These are phyloP conservation scores for Arthrobotrys conoides DNA, from an alignment of 2,329 filamentous ascomycete species.

Conservation along the genomic window DNA sequence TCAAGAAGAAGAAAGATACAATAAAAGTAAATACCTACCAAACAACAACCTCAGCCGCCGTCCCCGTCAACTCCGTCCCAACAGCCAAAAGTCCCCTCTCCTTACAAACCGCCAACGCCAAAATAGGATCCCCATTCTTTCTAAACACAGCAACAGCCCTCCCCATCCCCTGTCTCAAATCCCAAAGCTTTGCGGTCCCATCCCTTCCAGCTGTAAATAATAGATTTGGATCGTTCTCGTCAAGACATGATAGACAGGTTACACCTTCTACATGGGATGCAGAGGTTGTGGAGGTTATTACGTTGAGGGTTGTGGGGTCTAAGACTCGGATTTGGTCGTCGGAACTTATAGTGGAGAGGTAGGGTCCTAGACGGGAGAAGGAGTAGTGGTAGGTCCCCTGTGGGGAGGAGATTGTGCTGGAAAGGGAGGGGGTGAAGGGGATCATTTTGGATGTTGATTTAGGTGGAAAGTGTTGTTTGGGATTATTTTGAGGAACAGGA, in stretches of 20 bases:
- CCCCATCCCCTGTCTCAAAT: constrained; percentile 72
- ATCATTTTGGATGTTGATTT: constrained; percentile 21
- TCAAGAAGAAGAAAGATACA: background rate
- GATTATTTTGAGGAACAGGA: background rate
- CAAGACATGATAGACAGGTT: constrained; percentile 74
- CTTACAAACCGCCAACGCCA: constrained; percentile 76
- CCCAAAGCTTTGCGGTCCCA: constrained; percentile 77
- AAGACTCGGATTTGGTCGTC: constrained; percentile 79
- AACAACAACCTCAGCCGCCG: constrained; percentile 74
- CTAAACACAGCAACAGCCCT: constrained; percentile 67
- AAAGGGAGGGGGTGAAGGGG: constrained; percentile 65
- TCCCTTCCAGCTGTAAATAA: constrained; percentile 81
- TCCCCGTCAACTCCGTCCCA: constrained; percentile 79
- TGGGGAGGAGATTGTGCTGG: constrained; percentile 67
- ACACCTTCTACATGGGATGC: constrained; percentile 74
- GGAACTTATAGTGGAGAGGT: constrained; percentile 77
- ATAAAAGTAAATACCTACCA: constrained; percentile 69
- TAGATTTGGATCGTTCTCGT: constrained; percentile 70
- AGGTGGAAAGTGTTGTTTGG: background rate
- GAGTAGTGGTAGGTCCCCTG: constrained; percentile 74
- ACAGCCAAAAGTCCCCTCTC: constrained; percentile 75
- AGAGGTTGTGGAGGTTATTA: constrained; percentile 69
- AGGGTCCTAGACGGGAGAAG: constrained; percentile 70
- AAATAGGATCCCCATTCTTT: constrained; percentile 71
- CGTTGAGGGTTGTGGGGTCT: constrained; percentile 73